Base-by-base conservation (phyloP, 495 filamentous ascomycete species). In the Hypoxylon lenormandii region DNA sequence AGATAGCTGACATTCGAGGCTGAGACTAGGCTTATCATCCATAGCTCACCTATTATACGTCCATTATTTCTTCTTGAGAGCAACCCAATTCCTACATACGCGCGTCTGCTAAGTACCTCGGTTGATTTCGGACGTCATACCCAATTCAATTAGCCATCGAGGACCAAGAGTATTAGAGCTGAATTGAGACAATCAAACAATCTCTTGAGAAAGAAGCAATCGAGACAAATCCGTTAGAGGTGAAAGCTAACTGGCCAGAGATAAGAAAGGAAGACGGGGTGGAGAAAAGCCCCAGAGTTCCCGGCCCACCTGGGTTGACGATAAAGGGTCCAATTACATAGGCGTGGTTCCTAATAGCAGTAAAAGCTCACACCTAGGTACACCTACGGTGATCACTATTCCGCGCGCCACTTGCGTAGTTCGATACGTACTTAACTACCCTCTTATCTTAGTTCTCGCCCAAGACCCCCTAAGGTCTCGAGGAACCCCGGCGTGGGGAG, bases 221-320 rank as follows among this genome's bases (percentile, higher is more conserved):
- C 8, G 11, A 3, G 26, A 16, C 19, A 0, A 0, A 40, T 33
- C 16, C 11, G n/a, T 30, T 15, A 47, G 33, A 48, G 26, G 46
- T 18, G 51, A 61, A 22, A 15, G 37, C 43, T 70, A 57, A 70
- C 40, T 70, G 67, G 67, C 22, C 43, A 22, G 33, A 70, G 67
- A 70, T 70, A 70, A 70, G 56, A 12, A n/a, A 11, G 26, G 21
- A 36, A 18, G 18, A 37, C n/a, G 51, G 16, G 18, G 59, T 62
- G 58, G 66, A 59, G 51, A 69, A 69, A 49, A 1, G 37, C 58
- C 30, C 36, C 4, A 13, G 23, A 19, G 8, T 45, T 33, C 58
- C 59, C 59, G 37, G 45, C 23, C 15, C 10, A 28, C 26, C 26
- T 28, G 7, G 7, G 7, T 3, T 28, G 26, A 28, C 26, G 38